A percentile compares a stretch with the other conserved stretches of the same genome.
Evolutionary conservation across 2,329 filamentous ascomycete genomes (phyloP).

Genomic region (Ophiostoma triangulosporum): DNA sequence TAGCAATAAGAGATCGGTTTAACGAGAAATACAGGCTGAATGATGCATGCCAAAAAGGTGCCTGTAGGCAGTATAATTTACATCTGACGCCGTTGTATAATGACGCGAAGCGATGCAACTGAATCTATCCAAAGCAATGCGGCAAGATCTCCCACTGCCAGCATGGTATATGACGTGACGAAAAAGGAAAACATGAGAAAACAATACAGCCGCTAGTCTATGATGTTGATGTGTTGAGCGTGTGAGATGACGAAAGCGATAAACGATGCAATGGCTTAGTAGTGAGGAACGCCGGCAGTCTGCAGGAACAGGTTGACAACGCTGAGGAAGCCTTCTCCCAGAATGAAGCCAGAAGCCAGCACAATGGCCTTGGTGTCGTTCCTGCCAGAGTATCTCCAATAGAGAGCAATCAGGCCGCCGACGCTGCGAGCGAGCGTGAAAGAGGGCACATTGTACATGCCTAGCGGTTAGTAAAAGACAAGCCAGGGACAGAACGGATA

Average conservation of each 20-base stretch:
- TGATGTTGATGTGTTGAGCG: not conserved
- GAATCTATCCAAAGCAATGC: not conserved
- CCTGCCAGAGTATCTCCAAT: constrained; percentile 49
- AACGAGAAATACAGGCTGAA: too few species aligned
- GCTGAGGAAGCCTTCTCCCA: constrained; percentile 84
- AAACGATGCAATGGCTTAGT: not conserved
- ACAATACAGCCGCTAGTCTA: constrained; percentile 1
- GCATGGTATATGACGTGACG: not conserved
- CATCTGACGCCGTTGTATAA: too few species aligned
- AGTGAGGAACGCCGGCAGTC: constrained; percentile 33
- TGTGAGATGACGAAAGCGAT: not conserved
- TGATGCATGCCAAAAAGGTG: too few species aligned
- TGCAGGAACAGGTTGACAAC: constrained; percentile 81
- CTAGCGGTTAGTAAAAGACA: constrained; percentile 23
- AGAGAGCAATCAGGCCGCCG: constrained; percentile 63
- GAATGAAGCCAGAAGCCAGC: constrained; percentile 79
- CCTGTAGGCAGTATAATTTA: too few species aligned
- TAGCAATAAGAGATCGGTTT: too few species aligned
- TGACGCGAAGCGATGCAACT: too few species aligned
- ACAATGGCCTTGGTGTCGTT: constrained; percentile 71
- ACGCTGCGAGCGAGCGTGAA: constrained; percentile 83
- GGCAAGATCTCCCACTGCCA: too few species aligned
- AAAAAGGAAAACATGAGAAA: not conserved
- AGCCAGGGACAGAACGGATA: not conserved
- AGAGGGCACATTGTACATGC: constrained; percentile 95